Base-by-base conservation (phyloP, 306 rosid genomes). In the Vicia villosa region DNA sequence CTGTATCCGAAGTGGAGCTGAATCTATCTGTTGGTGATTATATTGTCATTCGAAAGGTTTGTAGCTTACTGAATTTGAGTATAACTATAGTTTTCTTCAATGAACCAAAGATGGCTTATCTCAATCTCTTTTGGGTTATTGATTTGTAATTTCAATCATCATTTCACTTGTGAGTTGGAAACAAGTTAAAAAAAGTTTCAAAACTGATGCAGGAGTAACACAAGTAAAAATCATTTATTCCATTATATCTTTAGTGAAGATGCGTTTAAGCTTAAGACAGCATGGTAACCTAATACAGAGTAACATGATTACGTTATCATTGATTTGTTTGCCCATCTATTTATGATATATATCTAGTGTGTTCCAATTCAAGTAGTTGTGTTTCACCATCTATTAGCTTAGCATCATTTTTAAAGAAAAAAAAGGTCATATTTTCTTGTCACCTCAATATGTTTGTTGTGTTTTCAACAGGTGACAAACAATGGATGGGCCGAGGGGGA, bases 401-500 rank as follows among this genome's bases (percentile, higher is more conserved):
- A 49, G 64, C 66, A 49, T 58, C 49, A 17, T 58, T 61, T 26
- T 36, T 61, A 13, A 12, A 34, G 1, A 4, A 49, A 45, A 37
- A 59, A 10, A 34, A 34, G 70, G 43, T 76, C 41, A 13, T 30
- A 47, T 77, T 77, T 62, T 77, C 63, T 56, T 60, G 56, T 68
- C 47, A 5, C 24, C 38, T 38, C 26, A 46, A 59, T 26, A 77
- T 56, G 67, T 4, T 55, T 63, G 30, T 24, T 77, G 64, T 28
- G 59, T 6, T 52, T 52, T 20, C 37, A 49, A 72, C 87, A 89
- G 91, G 90, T 87, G 42, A 50, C 87, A 9, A 82, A 76, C 85
- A 80, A 70, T 16, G 92, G 91, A 57, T 86, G 97, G 97, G 97
- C 95, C 1, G 95, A 91, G 90, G 97, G 95, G 5, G 95, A 88